Conservation (phyloP, 306 rosid genomes). For the Ceratonia siliqua region DNA sequence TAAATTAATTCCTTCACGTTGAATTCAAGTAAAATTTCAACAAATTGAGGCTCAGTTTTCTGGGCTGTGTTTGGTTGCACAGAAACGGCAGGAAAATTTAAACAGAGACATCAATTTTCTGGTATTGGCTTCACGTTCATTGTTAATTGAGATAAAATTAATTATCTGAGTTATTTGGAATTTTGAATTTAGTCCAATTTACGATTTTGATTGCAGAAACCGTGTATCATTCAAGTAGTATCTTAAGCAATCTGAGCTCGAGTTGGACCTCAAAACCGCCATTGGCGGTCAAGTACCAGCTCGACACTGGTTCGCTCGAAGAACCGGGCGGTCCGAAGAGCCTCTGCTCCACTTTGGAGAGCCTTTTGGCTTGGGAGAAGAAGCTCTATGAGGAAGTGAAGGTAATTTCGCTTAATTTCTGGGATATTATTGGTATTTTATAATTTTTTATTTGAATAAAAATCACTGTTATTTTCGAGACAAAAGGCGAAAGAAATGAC, state of each 20-base stretch:
- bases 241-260: constrained; percentile 90
- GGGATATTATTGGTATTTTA: background rate
- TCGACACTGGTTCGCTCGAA: constrained; percentile 61
- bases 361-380: constrained; percentile 99
- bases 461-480: constrained; percentile 32
- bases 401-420: constrained; percentile 47
- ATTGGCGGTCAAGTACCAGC: constrained; percentile 79
- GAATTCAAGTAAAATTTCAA: background rate
- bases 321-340: constrained; percentile 74
- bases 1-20: background rate
- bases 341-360: constrained; percentile 83
- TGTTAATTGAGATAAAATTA: too few relatives aligned
- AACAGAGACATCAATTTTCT: background rate
- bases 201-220: constrained; percentile 65
- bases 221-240: constrained; percentile 88
- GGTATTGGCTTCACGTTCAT: background rate
- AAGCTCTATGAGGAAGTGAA: constrained; percentile 90
- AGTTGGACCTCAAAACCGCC: constrained; percentile 98
- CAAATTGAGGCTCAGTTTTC: background rate
- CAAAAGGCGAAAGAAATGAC: constrained; percentile 29
- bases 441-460: background rate
- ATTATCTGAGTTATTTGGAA: too few relatives aligned
- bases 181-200: background rate
- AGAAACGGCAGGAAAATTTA: constrained; percentile 22
- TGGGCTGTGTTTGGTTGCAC: background rate